Base-by-base conservation (phyloP, 164 flowering plant species). In the Vitis rotundifolia region DNA sequence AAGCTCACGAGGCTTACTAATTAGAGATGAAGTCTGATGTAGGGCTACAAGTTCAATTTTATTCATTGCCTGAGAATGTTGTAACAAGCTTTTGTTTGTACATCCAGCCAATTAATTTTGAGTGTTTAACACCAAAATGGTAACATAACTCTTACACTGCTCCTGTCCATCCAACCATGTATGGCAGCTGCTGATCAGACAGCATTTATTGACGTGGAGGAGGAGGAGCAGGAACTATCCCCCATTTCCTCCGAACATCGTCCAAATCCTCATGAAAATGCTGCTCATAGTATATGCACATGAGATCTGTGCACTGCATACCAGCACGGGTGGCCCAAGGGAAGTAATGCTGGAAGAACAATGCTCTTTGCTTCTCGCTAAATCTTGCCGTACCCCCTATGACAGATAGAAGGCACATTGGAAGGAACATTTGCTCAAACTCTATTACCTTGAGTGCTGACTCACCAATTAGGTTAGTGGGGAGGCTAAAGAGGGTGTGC, bases 351-450 rank as follows among this genome's bases (percentile, higher is more conserved):
- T 80, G 78, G 71, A 85, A 89, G 69, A 95, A 95, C 49, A 90
- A 55, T 6, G 76, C 73, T 71, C 98, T 87, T 56, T 95, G 98
- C 77, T 79, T 90, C 53, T 78, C 85, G 29, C 58, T 90, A 74
- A 95, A 93, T 75, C 97, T 85, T 5, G 83, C 85, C 0, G 92
- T 79, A 53, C 99, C 99, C 11, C 98, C 98, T 3, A 89, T 51
- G 8, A 93, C 97, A 19, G 97, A 93, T 61, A 93, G 75, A 59
- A 91, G 28, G 75, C 97, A 88, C 97, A 95, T 90, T 5, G 99
- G 99, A 18, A 95, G 97, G 57, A 80, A 77, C 99, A 95, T 95
- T 69, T 95, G 99, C 90, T 93, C 85, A 62, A 89, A 91, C 81
- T 93, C 97, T 51, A 93, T 90, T 54, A 95, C 98, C 83, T 95